Base-by-base conservation (phyloP, 140 eudicot genomes). In the Oenanthe javanica region DNA sequence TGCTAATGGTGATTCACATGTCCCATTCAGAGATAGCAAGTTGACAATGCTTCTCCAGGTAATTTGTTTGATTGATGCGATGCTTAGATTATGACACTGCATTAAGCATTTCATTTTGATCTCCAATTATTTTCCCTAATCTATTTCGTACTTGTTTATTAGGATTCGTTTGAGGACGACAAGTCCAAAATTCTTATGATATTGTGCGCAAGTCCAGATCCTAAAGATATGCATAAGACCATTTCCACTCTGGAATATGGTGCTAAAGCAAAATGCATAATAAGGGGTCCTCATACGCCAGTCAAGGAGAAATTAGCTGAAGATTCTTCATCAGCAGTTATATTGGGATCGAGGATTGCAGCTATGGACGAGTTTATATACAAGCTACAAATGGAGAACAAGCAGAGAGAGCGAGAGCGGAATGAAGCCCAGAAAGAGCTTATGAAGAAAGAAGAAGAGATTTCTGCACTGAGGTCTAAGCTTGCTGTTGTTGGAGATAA, bases 21-120 rank as follows among this genome's bases (percentile, higher is more conserved):
- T 95, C 11, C 99, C 99, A 19, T 95, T 95, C 71, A 84, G 99
- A 81, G 99, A 95, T 80, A 95, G 99, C 96, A 95, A 95, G 85
- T 73, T 92, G 63, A 95, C 99, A 48, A 95, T 95, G 99, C 99
- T 95, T 87, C 88, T 95, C 72, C 99, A 94, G 96, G 98, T 94
- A 23, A 23, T 61, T 79, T 31, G 18, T 31, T 10, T 76, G 50
- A 5, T 59, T 70, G 9, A 57, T 42, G 51, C 23, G 18, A 2
- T 16, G 52, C 15, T 36, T 16, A 12, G n/a, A 11, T 11, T 61
- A 12, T 25, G 64, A 25, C 43, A 45, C 63, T 27, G 49, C 76
- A 79, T 63, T 66, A 36, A 38, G 67, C 31, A n/a, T 61, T 61
- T 61, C 14, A 9, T 61, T n/a, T 61, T 61, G 36, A 3, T 63